Evolutionary conservation across 257 asterid genomes (phyloP).

Genomic region (Forsythia viridissima): DNA sequence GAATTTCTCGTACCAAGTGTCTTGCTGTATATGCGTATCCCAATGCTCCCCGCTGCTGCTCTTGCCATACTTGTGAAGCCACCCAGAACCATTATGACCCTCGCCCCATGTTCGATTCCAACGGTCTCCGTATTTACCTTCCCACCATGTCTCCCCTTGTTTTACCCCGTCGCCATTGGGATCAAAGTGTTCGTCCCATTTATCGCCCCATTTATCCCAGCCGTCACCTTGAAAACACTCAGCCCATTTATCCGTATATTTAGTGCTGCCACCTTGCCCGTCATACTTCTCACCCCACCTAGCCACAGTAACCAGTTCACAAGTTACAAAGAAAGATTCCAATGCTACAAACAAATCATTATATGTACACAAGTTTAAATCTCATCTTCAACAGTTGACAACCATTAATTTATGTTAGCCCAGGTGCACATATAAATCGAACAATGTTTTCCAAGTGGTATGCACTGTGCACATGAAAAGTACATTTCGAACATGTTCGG

Average conservation of each 20-base stretch:
- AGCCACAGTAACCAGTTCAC: neutral
- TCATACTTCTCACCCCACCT: conserved; percentile 99
- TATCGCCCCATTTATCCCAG: conserved; percentile 98
- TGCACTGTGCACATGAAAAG: neutral
- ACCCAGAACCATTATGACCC: conserved; percentile 88
- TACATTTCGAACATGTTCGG: neutral
- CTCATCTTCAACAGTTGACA: neutral
- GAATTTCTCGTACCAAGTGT: conserved; percentile 88
- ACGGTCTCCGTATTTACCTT: conserved; percentile 74
- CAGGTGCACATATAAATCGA: neutral
- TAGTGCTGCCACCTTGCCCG: conserved; percentile 82
- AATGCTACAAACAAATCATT: neutral
- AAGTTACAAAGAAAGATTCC: neutral
- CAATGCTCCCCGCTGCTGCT: conserved; percentile 99
- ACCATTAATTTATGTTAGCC: neutral
- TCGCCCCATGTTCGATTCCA: conserved; percentile 99
- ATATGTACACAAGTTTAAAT: no score
- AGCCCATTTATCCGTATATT: conserved; percentile 98
- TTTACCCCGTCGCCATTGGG: conserved; percentile 55
- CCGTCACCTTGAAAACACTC: conserved; percentile 88
- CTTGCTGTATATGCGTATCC: conserved; percentile 78
- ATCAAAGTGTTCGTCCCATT: conserved; percentile 89
- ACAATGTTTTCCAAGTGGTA: neutral
- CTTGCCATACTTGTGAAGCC: conserved; percentile 97
- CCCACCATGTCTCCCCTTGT: conserved; percentile 99